phyloP scores from a whole-genome alignment of 164 flowering plant genomes.

The Annona cherimola region DNA sequence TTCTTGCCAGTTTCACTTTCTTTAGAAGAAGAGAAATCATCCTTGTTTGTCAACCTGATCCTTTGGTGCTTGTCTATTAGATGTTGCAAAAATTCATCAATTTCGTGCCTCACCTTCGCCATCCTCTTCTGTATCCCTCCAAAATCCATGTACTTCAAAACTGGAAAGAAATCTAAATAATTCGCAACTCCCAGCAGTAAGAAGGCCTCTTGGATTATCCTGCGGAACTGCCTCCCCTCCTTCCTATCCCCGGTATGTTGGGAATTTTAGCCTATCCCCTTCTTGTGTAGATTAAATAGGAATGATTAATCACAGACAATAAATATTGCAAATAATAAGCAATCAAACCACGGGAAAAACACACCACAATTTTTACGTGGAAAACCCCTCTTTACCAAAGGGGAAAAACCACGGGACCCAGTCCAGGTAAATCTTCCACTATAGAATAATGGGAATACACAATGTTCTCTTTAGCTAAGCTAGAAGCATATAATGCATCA shows the following conservation, averaged over 20 bases:
- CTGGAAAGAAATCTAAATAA: slow-evolving; percentile 26
- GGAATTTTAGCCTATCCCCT: too few relatives aligned
- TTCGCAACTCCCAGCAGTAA: slow-evolving; percentile 6
- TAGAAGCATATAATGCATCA: too few relatives aligned
- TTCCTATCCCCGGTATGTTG: slow-evolving; percentile 13
- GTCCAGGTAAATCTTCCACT: too few relatives aligned
- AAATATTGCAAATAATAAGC: too few relatives aligned
- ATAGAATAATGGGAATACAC: too few relatives aligned
- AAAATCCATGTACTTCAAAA: slow-evolving; percentile 17
- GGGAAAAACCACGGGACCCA: too few relatives aligned
- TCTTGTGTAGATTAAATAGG: too few relatives aligned
- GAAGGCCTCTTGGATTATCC: slow-evolving; percentile 13
- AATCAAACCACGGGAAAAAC: too few relatives aligned
- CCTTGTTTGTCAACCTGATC: background rate
- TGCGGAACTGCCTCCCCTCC: slow-evolving; percentile 17
- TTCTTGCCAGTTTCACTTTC: background rate
- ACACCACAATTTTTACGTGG: too few relatives aligned
- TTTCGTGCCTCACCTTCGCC: slow-evolving; percentile 10
- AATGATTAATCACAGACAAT: too few relatives aligned
- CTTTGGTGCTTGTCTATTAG: slow-evolving; percentile 20
- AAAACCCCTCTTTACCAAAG: too few relatives aligned
- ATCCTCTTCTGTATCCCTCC: slow-evolving; percentile 21
- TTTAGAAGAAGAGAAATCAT: background rate
- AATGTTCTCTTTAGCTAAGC: too few relatives aligned
- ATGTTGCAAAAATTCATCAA: slow-evolving; percentile 19